A percentile compares a stretch with the other conserved stretches of the same genome.
phyloP scores from a whole-genome alignment of 805 yeast species.

The Wickerhamomyces canadensis region DNA sequence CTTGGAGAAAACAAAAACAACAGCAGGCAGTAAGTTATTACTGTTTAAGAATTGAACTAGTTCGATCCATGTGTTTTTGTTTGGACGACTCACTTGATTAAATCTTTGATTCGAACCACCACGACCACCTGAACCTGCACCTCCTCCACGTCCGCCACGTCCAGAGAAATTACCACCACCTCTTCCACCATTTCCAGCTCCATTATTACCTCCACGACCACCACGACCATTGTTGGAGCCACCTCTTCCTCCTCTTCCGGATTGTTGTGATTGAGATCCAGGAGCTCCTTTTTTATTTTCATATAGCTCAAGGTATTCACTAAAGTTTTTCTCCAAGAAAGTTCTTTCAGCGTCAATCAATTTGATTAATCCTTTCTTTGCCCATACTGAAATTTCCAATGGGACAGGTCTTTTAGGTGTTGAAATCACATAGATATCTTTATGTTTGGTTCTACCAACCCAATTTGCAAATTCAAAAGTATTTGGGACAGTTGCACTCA shows the following conservation, averaged over 20 bases:
- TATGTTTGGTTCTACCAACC: slow-evolving; percentile 96
- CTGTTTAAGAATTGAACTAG: slow-evolving; percentile 66
- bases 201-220: slow-evolving; percentile 41
- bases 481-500: slow-evolving; percentile 98
- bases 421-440: slow-evolving; percentile 92
- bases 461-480: slow-evolving; percentile 96
- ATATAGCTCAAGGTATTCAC: slow-evolving; percentile 48
- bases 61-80: slow-evolving; percentile 71
- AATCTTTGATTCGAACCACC: slow-evolving; percentile 27
- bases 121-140: slow-evolving; percentile 21
- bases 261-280: neutral
- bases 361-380: slow-evolving; percentile 66
- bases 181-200: slow-evolving; percentile 31
- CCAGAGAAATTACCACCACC: slow-evolving; percentile 23
- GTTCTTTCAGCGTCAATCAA: slow-evolving; percentile 69
- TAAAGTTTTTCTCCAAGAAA: slow-evolving; percentile 62
- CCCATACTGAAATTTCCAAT: slow-evolving; percentile 79
- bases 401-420: slow-evolving; percentile 98
- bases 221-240: slow-evolving; percentile 38
- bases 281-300: slow-evolving; percentile 30
- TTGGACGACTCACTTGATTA: slow-evolving; percentile 41
- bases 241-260: slow-evolving; percentile 12
- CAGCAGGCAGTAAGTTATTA: slow-evolving; percentile 80
- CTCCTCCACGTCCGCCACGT: slow-evolving; percentile 27
- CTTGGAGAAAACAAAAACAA: slow-evolving; percentile 88